Evolutionary conservation across 805 yeast genomes (phyloP).

Genomic region (Metschnikowia anglica): DNA sequence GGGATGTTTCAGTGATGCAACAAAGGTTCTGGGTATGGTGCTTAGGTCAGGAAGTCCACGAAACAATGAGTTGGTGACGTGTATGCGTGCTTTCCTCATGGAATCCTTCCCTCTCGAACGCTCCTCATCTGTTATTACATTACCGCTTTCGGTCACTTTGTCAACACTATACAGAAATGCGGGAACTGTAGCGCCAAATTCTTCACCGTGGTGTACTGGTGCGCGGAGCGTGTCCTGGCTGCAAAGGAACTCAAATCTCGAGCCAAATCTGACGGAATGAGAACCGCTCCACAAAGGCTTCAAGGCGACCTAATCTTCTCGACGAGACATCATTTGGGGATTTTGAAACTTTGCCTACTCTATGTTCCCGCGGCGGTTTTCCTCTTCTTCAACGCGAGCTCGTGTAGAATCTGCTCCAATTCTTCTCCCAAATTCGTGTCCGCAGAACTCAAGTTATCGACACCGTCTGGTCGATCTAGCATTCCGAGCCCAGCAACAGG

Average conservation of each 20-base stretch:
- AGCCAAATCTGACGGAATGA: too few species aligned
- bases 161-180: constrained; percentile 6
- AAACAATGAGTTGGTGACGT: background rate
- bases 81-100: background rate
- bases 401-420: constrained; percentile 8
- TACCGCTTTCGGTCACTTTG: constrained; percentile 9
- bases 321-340: too few species aligned
- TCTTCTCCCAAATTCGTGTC: constrained; percentile 7
- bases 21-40: too few species aligned
- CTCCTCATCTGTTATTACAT: constrained; percentile 4
- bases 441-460: background rate
- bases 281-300: too few species aligned
- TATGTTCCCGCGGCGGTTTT: background rate
- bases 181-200: too few species aligned
- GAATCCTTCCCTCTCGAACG: background rate
- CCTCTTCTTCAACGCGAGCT: constrained; percentile 1
- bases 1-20: too few species aligned
- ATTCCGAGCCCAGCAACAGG: background rate
- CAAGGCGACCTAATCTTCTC: too few species aligned
- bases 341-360: background rate
- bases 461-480: too few species aligned
- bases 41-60: too few species aligned
- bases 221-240: constrained; percentile 2
- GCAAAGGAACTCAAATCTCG: background rate
- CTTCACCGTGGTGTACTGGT: too few species aligned